These are phyloP conservation scores for Botryotinia convoluta DNA, from an alignment of 2,329 filamentous ascomycete genomes.

Conservation along the genomic window DNA sequence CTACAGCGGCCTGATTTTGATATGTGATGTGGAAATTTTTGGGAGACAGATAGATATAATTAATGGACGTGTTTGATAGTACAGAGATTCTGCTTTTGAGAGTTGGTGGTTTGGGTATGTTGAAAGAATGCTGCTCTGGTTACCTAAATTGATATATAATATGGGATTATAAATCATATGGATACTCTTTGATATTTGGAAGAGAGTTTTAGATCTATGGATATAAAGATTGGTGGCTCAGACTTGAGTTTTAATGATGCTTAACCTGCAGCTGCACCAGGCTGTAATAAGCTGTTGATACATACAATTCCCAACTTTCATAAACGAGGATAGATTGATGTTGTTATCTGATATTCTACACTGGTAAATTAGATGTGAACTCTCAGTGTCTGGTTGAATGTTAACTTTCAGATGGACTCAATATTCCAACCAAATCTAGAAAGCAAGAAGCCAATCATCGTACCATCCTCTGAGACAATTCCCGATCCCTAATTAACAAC, in stretches of 20 bases:
- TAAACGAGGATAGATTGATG: not conserved
- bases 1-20: too few species aligned
- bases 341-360: not conserved
- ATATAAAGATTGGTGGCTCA: not conserved
- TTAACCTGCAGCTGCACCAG: too few species aligned
- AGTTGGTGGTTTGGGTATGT: not conserved
- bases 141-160: too few species aligned
- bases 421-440: not conserved
- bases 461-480: conserved; percentile 14
- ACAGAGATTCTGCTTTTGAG: not conserved
- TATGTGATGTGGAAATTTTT: too few species aligned
- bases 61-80: not conserved
- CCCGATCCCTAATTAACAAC: conserved; percentile 1
- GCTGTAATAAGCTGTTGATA: not conserved
- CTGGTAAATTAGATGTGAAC: not conserved
- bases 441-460: not conserved
- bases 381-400: not conserved
- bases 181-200: not conserved
- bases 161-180: not conserved
- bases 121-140: not conserved
- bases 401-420: not conserved
- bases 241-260: not conserved
- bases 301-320: not conserved
- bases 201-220: not conserved
- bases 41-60: too few species aligned